phyloP scores from a whole-genome alignment of 1,284 basidiomycete species.

The Trametes hirsuta region DNA sequence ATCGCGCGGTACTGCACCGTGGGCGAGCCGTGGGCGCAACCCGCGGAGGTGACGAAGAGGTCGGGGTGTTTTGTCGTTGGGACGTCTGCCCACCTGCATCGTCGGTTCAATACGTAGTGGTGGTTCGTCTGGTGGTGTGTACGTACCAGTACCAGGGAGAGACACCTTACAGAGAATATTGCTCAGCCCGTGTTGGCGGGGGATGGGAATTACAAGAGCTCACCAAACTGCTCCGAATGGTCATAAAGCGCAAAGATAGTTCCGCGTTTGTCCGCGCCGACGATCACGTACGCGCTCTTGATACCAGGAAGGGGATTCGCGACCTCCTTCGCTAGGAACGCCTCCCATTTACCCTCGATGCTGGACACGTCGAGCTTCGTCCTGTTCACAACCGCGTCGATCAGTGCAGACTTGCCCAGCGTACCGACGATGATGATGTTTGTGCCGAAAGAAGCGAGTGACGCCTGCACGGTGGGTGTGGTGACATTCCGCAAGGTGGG shows the following conservation, averaged over 20 bases:
- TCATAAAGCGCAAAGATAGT: slow-evolving; percentile 73
- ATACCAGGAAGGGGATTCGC: slow-evolving; percentile 61
- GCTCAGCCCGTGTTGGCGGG: background rate
- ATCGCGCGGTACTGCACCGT: slow-evolving; percentile 74
- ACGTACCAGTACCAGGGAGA: slow-evolving; percentile 68
- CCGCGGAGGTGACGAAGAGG: slow-evolving; percentile 51
- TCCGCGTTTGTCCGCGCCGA: slow-evolving; percentile 68
- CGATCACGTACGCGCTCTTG: slow-evolving; percentile 63
- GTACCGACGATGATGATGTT: slow-evolving; percentile 67
- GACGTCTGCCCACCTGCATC: slow-evolving; percentile 69
- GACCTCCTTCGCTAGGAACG: slow-evolving; percentile 56
- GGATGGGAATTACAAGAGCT: slow-evolving; percentile 19
- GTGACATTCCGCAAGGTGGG: slow-evolving; percentile 54
- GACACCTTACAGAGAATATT: slow-evolving; percentile 43
- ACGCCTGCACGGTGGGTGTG: slow-evolving; percentile 4
- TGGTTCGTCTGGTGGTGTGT: background rate
- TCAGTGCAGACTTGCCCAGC: slow-evolving; percentile 62
- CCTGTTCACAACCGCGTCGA: slow-evolving; percentile 55
- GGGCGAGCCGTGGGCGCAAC: slow-evolving; percentile 67
- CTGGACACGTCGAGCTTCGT: slow-evolving; percentile 57
- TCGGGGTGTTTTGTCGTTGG: slow-evolving; percentile 53
- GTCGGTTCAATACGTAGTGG: background rate
- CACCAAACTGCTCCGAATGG: slow-evolving; percentile 72
- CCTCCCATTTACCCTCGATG: slow-evolving; percentile 67
- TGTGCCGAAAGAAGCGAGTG: slow-evolving; percentile 27